A percentile compares a stretch with the other conserved stretches of the same genome.
Evolutionary conservation across 2,329 filamentous ascomycete genomes (phyloP).

Genomic region (Colletotrichum lini): DNA sequence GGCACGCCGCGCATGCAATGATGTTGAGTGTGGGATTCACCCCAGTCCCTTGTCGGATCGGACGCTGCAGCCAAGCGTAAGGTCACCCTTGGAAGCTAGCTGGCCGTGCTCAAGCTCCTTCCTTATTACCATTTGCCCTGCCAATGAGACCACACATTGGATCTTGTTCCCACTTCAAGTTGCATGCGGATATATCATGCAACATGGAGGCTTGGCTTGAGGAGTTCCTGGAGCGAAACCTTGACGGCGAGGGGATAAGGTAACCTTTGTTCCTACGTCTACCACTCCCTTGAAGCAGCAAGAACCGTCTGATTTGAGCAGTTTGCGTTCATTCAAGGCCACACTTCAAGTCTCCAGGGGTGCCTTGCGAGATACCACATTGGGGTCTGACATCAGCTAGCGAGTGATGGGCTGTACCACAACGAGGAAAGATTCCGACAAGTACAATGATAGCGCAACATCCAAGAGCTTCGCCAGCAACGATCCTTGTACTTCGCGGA

Average conservation of each 20-base stretch:
- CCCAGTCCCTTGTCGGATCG: conserved; percentile 16
- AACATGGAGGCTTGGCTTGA: conserved; percentile 1
- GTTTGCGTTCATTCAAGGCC: neutral
- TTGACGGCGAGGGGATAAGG: conserved; percentile 11
- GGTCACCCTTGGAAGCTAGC: conserved; percentile 5
- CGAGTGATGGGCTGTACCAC: neutral
- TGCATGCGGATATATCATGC: conserved; percentile 2
- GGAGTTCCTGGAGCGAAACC: neutral
- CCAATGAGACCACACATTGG: conserved; percentile 2
- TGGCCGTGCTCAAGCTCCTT: conserved; percentile 4
- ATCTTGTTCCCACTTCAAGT: conserved; percentile 7
- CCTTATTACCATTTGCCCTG: neutral
- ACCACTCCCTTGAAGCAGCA: conserved; percentile 2
- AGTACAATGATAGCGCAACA: neutral
- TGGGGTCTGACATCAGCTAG: conserved; percentile 11
- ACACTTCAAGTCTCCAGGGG: neutral
- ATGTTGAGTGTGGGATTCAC: neutral
- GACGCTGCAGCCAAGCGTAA: conserved; percentile 33
- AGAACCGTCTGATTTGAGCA: neutral
- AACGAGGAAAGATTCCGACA: neutral
- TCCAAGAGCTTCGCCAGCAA: no score
- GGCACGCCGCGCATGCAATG: neutral
- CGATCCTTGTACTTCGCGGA: neutral
- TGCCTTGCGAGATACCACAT: conserved; percentile 11
- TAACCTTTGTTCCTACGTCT: conserved; percentile 13